A percentile compares a stretch with the other conserved stretches of the same genome.
These are phyloP conservation scores for Monocercomonoides exilis DNA, from an alignment of 78 protist species.

Conservation along the genomic window DNA sequence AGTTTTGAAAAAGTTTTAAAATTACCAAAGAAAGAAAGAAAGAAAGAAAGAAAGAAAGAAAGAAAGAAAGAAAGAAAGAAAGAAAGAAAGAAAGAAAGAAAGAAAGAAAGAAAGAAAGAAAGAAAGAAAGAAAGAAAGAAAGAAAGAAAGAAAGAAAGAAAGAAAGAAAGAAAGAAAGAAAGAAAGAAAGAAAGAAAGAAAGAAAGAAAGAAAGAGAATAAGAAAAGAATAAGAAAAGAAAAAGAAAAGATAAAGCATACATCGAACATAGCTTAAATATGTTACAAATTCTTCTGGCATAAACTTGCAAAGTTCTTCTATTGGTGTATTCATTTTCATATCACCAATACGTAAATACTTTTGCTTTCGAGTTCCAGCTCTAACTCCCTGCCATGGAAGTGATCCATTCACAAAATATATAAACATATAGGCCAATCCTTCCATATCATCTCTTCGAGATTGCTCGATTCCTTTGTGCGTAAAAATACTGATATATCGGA, in stretches of 20 bases:
- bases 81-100: too few species aligned
- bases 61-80: too few species aligned
- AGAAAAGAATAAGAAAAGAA: not conserved
- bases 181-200: not conserved
- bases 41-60: too few species aligned
- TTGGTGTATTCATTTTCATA: not conserved
- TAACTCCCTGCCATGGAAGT: conserved; percentile 13
- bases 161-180: not conserved
- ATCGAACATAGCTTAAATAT: not conserved
- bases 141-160: too few species aligned
- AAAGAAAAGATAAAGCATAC: not conserved
- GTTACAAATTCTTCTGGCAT: not conserved
- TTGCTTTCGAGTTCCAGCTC: conserved; percentile 44
- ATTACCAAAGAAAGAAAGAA: too few species aligned
- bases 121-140: too few species aligned
- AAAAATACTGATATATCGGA: not conserved
- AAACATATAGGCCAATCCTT: conserved; percentile 3
- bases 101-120: too few species aligned
- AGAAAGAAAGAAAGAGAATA: not conserved
- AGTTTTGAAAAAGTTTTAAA: too few species aligned
- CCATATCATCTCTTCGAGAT: conserved; percentile 5
- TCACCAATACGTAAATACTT: conserved; percentile 80
- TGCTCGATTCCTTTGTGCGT: conserved; percentile 20
- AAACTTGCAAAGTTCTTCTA: not conserved
- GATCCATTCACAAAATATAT: not conserved